Evolutionary conservation across 495 filamentous ascomycete genomes (phyloP), one percentile per base, ranked within the genome.

Genomic region (Aspergillus funiculosus): DNA sequence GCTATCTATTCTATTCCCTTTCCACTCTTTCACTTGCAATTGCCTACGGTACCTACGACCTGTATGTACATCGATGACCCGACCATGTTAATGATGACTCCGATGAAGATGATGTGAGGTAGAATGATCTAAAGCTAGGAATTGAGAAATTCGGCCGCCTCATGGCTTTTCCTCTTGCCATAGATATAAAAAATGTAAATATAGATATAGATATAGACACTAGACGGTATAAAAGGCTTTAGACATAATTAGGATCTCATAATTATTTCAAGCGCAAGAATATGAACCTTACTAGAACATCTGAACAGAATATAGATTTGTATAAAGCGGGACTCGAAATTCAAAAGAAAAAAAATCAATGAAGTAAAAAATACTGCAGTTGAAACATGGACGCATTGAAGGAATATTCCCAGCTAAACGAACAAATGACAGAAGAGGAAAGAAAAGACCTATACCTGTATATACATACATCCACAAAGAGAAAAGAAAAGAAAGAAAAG

Each of bases 61-160:
- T 41, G 24, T 21, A n/a, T n/a, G n/a, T n/a, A n/a, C n/a, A n/a
- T n/a, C n/a, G n/a, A n/a, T n/a, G n/a, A n/a, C n/a, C 17, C 5
- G 8, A 11, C 20, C 17, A 38, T 38, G 35, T 21, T 13, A 4
- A 9, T 38, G 8, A 38, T 38, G 35, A 38, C 11, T 52, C 38
- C 59, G 47, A 44, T 34, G 50, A 37, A 13, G 11, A 51, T 49
- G 29, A 47, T 51, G 53, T 44, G 29, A 43, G 15, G 32, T 57
- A 48, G 48, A 49, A 45, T 42, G 53, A 65, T 63, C 51, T 46
- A 51, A 54, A 9, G 57, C 58, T 57, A 67, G 48, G 56, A 65
- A 70, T 61, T 58, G 55, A 67, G 57, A 66, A 60, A 67, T 60
- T 60, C 51, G 70, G 70, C 70, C 70, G 55, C 70, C 69, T 74